phyloP scores from a whole-genome alignment of 345 rosid genomes.

The Brassica nigra region DNA sequence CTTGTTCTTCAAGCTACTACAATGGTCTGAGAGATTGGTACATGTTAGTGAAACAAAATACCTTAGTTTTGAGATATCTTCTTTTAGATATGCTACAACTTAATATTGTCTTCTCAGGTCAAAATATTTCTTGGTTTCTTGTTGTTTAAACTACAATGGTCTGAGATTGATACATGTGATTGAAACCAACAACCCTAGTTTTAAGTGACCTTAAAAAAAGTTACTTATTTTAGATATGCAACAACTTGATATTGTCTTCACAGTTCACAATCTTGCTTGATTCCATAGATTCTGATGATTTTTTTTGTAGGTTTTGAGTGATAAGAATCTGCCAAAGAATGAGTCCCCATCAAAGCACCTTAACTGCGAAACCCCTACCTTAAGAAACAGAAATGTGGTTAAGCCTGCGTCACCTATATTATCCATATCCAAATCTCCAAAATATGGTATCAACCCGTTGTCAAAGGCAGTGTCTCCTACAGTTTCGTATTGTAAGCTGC shows the following conservation, averaged over 20 bases:
- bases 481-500: slow-evolving; percentile 34
- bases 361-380: slow-evolving; percentile 11
- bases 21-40: slow-evolving; percentile 1
- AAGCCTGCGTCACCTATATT: slow-evolving; percentile 25
- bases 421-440: slow-evolving; percentile 21
- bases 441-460: slow-evolving; percentile 30
- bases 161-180: slow-evolving; percentile 2
- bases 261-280: neutral
- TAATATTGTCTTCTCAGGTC: neutral
- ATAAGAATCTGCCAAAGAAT: slow-evolving; percentile 26
- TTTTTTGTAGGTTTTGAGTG: slow-evolving; percentile 32
- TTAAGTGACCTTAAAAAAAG: neutral
- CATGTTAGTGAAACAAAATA: neutral
- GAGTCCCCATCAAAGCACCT: neutral
- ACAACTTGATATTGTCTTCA: neutral
- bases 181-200: slow-evolving; percentile 1
- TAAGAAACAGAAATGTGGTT: slow-evolving; percentile 30
- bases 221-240: neutral
- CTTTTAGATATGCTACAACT: neutral
- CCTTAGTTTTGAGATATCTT: neutral
- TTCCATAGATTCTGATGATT: neutral
- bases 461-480: slow-evolving; percentile 36
- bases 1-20: neutral
- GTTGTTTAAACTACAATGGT: neutral
- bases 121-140: slow-evolving; percentile 12